Base-by-base conservation (phyloP, 1,139 yeast genomes). In the Sugiyamaella neomexicana region DNA sequence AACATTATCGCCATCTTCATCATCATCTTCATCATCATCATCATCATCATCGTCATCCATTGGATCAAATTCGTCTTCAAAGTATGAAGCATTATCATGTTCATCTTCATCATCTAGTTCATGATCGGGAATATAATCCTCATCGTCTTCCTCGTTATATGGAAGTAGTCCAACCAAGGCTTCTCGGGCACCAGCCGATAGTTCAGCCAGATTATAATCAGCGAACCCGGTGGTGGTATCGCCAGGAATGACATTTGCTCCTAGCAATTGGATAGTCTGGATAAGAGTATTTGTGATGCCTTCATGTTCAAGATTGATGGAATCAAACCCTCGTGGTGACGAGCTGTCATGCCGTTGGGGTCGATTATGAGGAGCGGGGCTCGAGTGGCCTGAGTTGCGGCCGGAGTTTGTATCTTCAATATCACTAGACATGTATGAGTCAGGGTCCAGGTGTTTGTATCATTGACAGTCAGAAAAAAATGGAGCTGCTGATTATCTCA, bases 71-170 rank as follows among this genome's bases (percentile, higher is more conserved):
- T 25, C 50, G 27, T 41, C 40, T 4, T 37, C 48, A 36, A 25
- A 45, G 15, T 17, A 48, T 29, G 46, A 29, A 17, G 29, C 32
- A 7, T 23, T 42, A 16, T 25, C 48, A 17, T 27, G 41, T 12
- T 43, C 41, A 20, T 40, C 50, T 15, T 40, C 52, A 3, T 20
- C 52, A 16, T 48, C 55, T 29, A 37, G 36, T 25, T 39, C 50
- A 25, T 43, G 43, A 23, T 54, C 55, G 13, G 56, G 57, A 13
- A 34, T 29, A 32, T 47, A 53, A 44, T 55, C 58, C 20, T 42
- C 49, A 34, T 55, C 58, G 13, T 48, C 52, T n/a, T 48, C 52
- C 23, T 48, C 52, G 37, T 46, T 46, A 25, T 46, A 46, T n/a
- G 34, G 41, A 8, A 46, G 29, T 4, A 46, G 16, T 4, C 50